These are phyloP conservation scores for Gomphus bonarii DNA, from an alignment of 1,284 basidiomycete species.

Conservation along the genomic window DNA sequence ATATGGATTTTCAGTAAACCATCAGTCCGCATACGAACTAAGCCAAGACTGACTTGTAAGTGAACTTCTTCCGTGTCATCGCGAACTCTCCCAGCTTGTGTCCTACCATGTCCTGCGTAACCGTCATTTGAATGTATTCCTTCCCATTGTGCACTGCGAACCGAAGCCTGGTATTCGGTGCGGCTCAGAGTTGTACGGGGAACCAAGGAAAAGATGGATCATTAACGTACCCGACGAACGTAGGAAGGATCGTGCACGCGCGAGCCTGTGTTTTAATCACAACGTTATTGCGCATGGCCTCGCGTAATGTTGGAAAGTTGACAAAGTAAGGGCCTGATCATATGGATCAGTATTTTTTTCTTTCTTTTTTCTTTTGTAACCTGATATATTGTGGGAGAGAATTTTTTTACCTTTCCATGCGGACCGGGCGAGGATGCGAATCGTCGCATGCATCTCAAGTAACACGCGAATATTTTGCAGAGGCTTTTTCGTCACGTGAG, in stretches of 20 bases:
- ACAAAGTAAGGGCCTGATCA: conserved; percentile 73
- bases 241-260: conserved; percentile 88
- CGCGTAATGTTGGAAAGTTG: conserved; percentile 82
- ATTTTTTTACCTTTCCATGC: conserved; percentile 27
- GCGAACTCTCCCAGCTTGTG: conserved; percentile 97
- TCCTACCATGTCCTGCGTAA: conserved; percentile 97
- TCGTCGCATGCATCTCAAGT: conserved; percentile 20
- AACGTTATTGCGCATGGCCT: conserved; percentile 75
- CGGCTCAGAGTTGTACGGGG: neutral
- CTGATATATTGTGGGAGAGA: too few species aligned
- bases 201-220: neutral
- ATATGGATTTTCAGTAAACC: neutral
- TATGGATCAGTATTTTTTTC: neutral
- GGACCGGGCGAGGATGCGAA: conserved; percentile 20
- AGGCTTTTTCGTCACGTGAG: neutral
- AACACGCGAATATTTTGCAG: too few species aligned
- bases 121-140: conserved; percentile 74
- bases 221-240: conserved; percentile 74
- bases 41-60: conserved; percentile 50
- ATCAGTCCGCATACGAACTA: neutral
- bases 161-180: conserved; percentile 39
- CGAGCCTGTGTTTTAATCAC: conserved; percentile 87
- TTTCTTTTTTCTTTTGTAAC: neutral
- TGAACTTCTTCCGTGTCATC: conserved; percentile 72
- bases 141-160: conserved; percentile 95